Evolutionary conservation across 306 rosid genomes (phyloP).

Genomic region (Prunus mume): DNA sequence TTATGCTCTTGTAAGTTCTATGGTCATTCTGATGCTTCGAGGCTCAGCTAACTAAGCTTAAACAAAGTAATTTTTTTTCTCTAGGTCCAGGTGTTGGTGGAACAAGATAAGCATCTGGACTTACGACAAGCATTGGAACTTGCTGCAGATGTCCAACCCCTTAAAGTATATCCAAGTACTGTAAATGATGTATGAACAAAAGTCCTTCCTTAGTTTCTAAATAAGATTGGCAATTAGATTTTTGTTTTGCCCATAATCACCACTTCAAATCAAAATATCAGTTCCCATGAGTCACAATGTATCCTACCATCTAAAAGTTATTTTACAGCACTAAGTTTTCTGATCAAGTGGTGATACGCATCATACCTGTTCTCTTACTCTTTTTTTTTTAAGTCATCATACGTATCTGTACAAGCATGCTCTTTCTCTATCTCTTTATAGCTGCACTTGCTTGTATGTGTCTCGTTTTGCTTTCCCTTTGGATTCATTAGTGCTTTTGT

Average conservation of each 20-base stretch:
- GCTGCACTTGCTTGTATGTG: background rate
- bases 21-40: constrained; percentile 22
- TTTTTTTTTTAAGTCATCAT: no score
- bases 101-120: constrained; percentile 69
- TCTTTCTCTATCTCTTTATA: no score
- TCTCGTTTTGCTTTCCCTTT: background rate
- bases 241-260: background rate
- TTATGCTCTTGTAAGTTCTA: constrained; percentile 82
- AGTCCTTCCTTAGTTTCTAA: background rate
- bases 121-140: constrained; percentile 72
- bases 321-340: background rate
- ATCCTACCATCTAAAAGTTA: background rate
- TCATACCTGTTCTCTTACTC: no score
- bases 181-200: constrained; percentile 56
- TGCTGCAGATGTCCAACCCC: constrained; percentile 69
- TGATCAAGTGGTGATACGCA: background rate
- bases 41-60: constrained; percentile 22
- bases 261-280: background rate
- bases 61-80: constrained; percentile 19
- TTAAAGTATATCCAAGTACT: constrained; percentile 52
- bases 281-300: background rate
- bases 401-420: no score
- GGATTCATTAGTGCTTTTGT: background rate
- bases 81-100: constrained; percentile 89
- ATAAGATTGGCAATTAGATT: background rate